A percentile compares a stretch with the other conserved stretches of the same genome.
Conservation (phyloP, 306 rosid species). For the Citrullus mucosospermus region DNA sequence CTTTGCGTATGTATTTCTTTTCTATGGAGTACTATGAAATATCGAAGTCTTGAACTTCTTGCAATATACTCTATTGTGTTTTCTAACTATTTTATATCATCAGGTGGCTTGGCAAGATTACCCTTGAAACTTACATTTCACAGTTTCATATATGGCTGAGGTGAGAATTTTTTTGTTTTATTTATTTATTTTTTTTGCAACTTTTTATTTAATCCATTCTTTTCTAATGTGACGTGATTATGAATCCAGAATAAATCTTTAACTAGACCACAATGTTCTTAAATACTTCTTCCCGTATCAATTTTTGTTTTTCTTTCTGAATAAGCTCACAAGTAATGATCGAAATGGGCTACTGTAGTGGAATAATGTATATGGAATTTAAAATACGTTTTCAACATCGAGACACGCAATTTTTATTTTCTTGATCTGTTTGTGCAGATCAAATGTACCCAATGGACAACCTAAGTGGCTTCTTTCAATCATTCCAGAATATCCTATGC, state of each 20-base stretch:
- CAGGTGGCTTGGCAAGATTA: constrained; percentile 98
- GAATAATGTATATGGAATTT: not conserved
- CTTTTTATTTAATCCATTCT: not conserved
- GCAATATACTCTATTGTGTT: not conserved
- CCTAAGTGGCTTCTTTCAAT: constrained; percentile 94
- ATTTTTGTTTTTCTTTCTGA: not conserved
- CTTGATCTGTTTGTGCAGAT: constrained; percentile 30
- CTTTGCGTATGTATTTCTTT: constrained; percentile 61
- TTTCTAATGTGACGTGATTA: not conserved
- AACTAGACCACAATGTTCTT: not conserved
- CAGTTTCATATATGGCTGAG: constrained; percentile 99
- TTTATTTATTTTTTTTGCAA: not conserved
- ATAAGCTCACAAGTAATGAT: not conserved
- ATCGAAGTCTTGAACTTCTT: not conserved
- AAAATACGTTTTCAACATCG: not conserved
- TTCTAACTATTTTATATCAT: constrained; percentile 10
- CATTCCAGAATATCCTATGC: constrained; percentile 83
- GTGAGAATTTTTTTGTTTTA: constrained; percentile 20
- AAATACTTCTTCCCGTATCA: not conserved
- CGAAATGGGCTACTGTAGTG: not conserved
- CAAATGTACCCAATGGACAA: constrained; percentile 86
- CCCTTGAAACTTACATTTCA: constrained; percentile 95
- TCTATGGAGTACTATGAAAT: constrained; percentile 10
- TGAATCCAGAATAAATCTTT: not conserved
- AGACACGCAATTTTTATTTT: not conserved